Conservation (phyloP, 2,329 filamentous ascomycete genomes). For the Colletotrichum cuscutae region DNA sequence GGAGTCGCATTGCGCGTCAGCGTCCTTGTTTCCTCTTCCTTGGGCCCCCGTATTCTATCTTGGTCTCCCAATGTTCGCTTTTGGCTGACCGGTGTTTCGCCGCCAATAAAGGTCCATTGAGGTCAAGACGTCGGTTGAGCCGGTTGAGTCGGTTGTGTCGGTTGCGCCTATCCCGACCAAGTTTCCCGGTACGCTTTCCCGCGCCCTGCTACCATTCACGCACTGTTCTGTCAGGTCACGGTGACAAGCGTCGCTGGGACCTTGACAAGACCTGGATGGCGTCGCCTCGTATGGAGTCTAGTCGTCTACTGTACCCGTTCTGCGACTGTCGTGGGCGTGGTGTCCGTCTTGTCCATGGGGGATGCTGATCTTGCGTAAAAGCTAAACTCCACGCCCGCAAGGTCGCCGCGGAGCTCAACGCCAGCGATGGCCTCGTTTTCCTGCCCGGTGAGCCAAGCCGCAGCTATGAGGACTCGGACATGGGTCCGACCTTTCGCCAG, state of each 20-base stretch:
- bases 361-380: slow-evolving; percentile 38
- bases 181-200: slow-evolving; percentile 48
- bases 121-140: slow-evolving; percentile 40
- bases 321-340: neutral
- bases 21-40: neutral
- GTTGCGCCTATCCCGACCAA: slow-evolving; percentile 38
- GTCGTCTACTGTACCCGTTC: too few relatives aligned
- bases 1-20: slow-evolving; percentile 17
- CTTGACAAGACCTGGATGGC: neutral
- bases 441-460: slow-evolving; percentile 62
- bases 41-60: neutral
- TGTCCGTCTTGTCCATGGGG: neutral
- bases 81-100: slow-evolving; percentile 6
- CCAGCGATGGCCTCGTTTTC: slow-evolving; percentile 63
- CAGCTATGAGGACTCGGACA: slow-evolving; percentile 69
- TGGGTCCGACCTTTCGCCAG: slow-evolving; percentile 65
- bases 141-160: slow-evolving; percentile 22
- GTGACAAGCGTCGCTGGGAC: neutral
- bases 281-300: too few relatives aligned
- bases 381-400: slow-evolving; percentile 68
- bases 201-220: neutral
- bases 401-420: slow-evolving; percentile 61
- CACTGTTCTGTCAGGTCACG: neutral
- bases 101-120: slow-evolving; percentile 48
- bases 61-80: slow-evolving; percentile 27